phyloP scores from a whole-genome alignment of 1,284 basidiomycete genomes.

The Apiotrichum porosum region DNA sequence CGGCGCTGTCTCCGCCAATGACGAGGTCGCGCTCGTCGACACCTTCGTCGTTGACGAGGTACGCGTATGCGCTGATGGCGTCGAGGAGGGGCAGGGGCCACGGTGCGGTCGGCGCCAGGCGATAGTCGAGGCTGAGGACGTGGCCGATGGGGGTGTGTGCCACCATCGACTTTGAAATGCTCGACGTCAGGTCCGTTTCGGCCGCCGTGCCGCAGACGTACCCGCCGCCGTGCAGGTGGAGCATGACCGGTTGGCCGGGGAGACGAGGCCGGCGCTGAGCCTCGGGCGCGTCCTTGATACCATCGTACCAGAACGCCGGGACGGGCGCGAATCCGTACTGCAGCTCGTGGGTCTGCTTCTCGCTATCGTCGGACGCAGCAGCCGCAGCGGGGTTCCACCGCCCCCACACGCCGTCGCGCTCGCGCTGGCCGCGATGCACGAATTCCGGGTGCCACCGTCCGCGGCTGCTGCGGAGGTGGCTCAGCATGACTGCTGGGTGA shows the following conservation, averaged over 20 bases:
- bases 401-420: constrained; percentile 19
- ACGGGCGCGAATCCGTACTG: constrained; percentile 32
- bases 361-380: neutral
- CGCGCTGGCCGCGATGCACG: constrained; percentile 20
- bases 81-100: constrained; percentile 64
- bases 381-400: constrained; percentile 23
- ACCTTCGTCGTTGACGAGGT: constrained; percentile 54
- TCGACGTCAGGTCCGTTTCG: constrained; percentile 36
- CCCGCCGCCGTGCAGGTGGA: constrained; percentile 43
- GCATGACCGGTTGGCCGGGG: constrained; percentile 33
- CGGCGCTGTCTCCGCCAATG: constrained; percentile 64
- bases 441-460: constrained; percentile 35
- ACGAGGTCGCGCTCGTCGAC: constrained; percentile 58
- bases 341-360: neutral
- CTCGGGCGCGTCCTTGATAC: constrained; percentile 23
- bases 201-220: constrained; percentile 42
- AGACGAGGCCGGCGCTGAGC: constrained; percentile 11
- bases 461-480: constrained; percentile 21
- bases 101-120: constrained; percentile 39
- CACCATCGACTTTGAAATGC: constrained; percentile 35
- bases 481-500: constrained; percentile 26
- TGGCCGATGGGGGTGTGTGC: constrained; percentile 38
- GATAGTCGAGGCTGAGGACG: constrained; percentile 40
- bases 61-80: constrained; percentile 59
- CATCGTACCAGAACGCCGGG: constrained; percentile 40